Base-by-base conservation (phyloP, 2,329 filamentous ascomycete species). In the Laburnicola sp. region DNA sequence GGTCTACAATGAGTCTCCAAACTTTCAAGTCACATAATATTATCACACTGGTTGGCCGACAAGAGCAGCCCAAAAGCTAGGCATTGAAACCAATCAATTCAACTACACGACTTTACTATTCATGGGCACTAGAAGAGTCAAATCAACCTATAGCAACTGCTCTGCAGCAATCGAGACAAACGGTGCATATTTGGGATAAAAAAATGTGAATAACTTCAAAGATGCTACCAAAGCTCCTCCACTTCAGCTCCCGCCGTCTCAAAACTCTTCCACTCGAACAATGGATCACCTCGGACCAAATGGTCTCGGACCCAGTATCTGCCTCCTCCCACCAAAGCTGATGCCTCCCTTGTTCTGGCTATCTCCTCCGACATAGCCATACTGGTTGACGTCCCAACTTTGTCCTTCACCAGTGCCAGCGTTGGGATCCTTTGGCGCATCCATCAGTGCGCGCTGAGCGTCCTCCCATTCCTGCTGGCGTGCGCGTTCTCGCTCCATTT, bases 381-480 rank as follows among this genome's bases (percentile, higher is more conserved):
- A 90, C 73, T 91, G 87, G 49, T 85, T 82, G 8, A 90, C 85
- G 60, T 92, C 88, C 88, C 88, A 92, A 11, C 81, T 80, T 8
- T 88, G 76, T 0, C 87, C 87, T n/a, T 83, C 83, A 0, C 84
- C 85, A 36, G 84, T 82, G 0, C 86, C 86, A 23, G 87, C 84
- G 10, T 82, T 80, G 1, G 74, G 72, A 16, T 80, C 76, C 30
- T 77, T 78, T 4, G 78, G 76, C 0, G 82, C 79, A 48, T 80
- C 80, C 22, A 83, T 81, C 16, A 84, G 82, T 58, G 82, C 83
- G 64, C 84, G 78, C 72, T 93, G 89, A 1, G 84, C 78, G 56
- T 88, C 84, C 70, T 94, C 89, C 89, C 89, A 92, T 69, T 92
- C 88, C 49, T 80, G 81, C 74, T 92, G 88, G 10, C 88, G 79